Evolutionary conservation across 192 early-diverging fungal species (phyloP), one percentile per base, ranked within the genome.

Genomic region (Entomortierella lignicola): DNA sequence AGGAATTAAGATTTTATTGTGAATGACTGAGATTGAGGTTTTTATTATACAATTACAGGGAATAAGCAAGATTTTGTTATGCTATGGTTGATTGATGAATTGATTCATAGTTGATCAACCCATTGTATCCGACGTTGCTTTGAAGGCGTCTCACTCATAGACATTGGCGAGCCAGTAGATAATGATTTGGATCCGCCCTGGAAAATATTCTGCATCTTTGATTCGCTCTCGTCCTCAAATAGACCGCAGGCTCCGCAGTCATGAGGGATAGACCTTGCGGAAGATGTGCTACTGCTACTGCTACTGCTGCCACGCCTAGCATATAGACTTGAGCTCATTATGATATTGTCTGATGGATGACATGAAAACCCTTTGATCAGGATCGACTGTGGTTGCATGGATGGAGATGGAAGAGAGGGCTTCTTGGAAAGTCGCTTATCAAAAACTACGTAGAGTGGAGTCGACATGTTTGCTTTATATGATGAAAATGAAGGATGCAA

Each of bases 351-450:
- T 29, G 37, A 8, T 8, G 30, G 8, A 8, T 41, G 39, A n/a
- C 23, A 60, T 1, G 60, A 21, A 15, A 7, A 31, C 8, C 63
- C 65, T 52, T 77, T 67, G 60, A 77, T 48, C 25, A 77, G 47
- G 66, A 77, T 77, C n/a, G 72, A 77, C 34, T 60, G 59, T 20
- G 65, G 72, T 20, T 15, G n/a, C 12, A 77, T 30, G 18, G 72
- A 63, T 25, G 65, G 64, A 18, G 72, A 56, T 15, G 72, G 72
- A 37, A 77, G 34, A 21, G 42, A 26, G 1, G 72, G 72, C 30
- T 56, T 62, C 29, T 55, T 52, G 41, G 72, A 77, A 11, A 77
- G 50, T 23, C 47, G 58, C 37, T 68, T 77, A 26, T 77, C 72
- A 43, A 68, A 77, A 44, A 77, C 72, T 23, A 61, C 44, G 26